Evolutionary conservation across 2,329 filamentous ascomycete genomes (phyloP), one percentile per base, ranked within the genome.

Genomic region (Xylaria sp.): DNA sequence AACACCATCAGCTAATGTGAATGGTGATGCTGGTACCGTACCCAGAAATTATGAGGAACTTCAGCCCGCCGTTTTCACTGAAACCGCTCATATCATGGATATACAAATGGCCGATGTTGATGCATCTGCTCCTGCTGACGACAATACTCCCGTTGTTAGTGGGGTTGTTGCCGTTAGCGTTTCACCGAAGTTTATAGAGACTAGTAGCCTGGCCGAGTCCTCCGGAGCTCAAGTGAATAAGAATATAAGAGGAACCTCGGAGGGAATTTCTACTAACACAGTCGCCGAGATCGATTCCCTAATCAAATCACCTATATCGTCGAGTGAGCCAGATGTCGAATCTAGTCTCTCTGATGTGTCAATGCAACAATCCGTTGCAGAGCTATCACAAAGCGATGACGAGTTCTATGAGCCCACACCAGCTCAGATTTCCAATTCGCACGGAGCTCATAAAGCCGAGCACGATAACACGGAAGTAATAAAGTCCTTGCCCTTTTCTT

Each of bases 381-480:
- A 68, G 5, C 48, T 58, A 25, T 65, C 69, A 7, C 60, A 57
- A 52, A 68, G 58, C 48, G 67, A 68, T 51, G 65, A 69, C 17
- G 65, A 63, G 23, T 60, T 67, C 35, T 69, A 70, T 38, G 63
- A 62, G 37, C 62, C 67, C n/a, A 59, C 59, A 23, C 59, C 64
- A 15, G 60, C 49, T 33, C 61, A 68, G 10, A 67, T 67, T 17
- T 70, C 71, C 11, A 61, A 65, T 48, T 51, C 54, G 29, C 60
- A 63, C 19, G 60, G 63, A 44, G 13, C 29, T 48, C 59, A 60
- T 37, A 41, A 52, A n/a, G 37, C 61, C 3, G 64, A 54, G 27
- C 51, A 47, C 17, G 56, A 67, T 13, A 65, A 55, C 35, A 43
- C 57, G 54, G 58, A 72, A 65, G 70, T 71, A 70, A 61, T 53